Evolutionary conservation across 2,329 filamentous ascomycete genomes (phyloP), one percentile per base, ranked within the genome.

Genomic region (Fusarium torulosum): DNA sequence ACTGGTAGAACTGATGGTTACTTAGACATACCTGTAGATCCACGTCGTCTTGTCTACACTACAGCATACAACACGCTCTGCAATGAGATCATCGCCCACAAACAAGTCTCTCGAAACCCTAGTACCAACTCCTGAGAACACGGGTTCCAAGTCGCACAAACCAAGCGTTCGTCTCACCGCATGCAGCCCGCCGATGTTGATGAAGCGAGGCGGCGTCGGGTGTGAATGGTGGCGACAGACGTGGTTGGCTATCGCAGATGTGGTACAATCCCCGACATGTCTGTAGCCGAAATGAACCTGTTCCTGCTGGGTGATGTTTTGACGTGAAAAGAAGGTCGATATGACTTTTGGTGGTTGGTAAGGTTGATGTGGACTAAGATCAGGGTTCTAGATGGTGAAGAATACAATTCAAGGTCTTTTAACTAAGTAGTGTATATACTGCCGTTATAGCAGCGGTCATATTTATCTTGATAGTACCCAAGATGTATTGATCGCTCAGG

Each of bases 151-250:
- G 54, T 69, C 10, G 41, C 59, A 70, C 70, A 55, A 63, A 47
- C 50, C 41, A 53, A 52, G 45, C 57, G 58, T 57, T 55, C 50
- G 64, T 72, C 17, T 46, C 58, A 72, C 70, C 23, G 54, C 25
- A 46, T 66, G 60, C 69, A 69, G 47, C 46, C 47, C 69, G 44
- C 53, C 58, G 52, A 51, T 42, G 50, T 60, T 59, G 31, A 63
- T 58, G 66, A 72, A 72, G 71, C 71, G 71, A 73, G 63, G 49
- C 43, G 49, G 55, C 56, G 56, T 59, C 62, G 45, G 50, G 45
- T 46, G 31, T 40, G 27, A 41, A 67, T 29, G 25, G 45, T 41
- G 53, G 21, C 41, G 29, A 51, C 11, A 41, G 49, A 55, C n/a
- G 29, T 59, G 58, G 52, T 59, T 67, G 64, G 58, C 6, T 43